A percentile compares a stretch with the other conserved stretches of the same genome.
Conservation (phyloP, 2,329 filamentous ascomycete species). For the Zymoseptoria brevis region DNA sequence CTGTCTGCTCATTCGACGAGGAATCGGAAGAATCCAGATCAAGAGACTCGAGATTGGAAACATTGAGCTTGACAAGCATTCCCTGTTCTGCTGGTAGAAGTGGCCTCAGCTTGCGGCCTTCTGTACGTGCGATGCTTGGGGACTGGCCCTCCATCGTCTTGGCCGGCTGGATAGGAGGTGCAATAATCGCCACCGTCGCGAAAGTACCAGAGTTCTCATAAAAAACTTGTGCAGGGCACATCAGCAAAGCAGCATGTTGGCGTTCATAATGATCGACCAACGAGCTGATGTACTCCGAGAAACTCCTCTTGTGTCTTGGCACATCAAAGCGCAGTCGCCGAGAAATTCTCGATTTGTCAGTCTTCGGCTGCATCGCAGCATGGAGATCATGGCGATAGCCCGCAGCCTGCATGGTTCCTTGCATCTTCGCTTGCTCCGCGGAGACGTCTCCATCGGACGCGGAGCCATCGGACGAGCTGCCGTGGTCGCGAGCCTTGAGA, state of each 20-base stretch:
- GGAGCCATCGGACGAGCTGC: background rate
- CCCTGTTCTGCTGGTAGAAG: background rate
- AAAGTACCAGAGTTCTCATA: constrained; percentile 9
- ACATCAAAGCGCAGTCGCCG: background rate
- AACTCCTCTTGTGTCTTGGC: background rate
- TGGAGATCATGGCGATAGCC: constrained; percentile 16
- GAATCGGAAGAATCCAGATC: background rate
- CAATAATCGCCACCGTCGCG: constrained; percentile 3
- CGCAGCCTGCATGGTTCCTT: constrained; percentile 17
- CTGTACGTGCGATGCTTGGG: background rate
- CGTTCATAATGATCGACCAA: background rate
- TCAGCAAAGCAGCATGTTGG: constrained; percentile 4
- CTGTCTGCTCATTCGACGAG: background rate
- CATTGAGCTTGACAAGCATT: constrained; percentile 8
- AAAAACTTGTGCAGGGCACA: constrained; percentile 9
- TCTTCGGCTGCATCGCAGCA: constrained; percentile 2
- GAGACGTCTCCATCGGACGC: background rate
- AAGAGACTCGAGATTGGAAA: background rate
- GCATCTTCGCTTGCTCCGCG: constrained; percentile 1
- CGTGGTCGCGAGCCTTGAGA: background rate
- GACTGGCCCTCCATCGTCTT: background rate
- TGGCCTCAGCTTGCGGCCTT: background rate
- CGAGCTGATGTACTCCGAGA: background rate
- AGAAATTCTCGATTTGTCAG: background rate
- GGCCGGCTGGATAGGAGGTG: background rate